Base-by-base conservation (phyloP, 208 protist genomes). In the Angomonas ambiguus region DNA sequence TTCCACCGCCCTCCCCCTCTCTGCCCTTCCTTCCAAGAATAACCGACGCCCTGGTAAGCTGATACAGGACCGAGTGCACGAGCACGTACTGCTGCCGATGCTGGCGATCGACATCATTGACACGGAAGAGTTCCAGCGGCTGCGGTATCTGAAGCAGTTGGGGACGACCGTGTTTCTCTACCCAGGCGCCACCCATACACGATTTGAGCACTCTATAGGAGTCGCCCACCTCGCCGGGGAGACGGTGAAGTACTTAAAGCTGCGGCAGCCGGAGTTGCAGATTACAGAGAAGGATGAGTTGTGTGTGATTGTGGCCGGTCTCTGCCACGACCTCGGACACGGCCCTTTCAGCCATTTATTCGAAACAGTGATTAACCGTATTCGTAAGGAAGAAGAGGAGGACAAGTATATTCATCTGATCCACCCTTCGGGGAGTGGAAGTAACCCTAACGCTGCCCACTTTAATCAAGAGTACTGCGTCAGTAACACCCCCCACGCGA, bases 131-230 rank as follows among this genome's bases (percentile, higher is more conserved):
- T 98, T 98, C 69, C 97, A 99, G 83, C 82, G 98, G 16, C 82
- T 99, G 32, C 85, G 96, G 13, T 85, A 89, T 32, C 77, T 99
- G 27, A 96, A 98, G 64, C 97, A 99, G 70, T 83, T 99, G 18
- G 97, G 97, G 30, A 85, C 80, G 1, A 91, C 83, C 18, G 93
- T 87, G 27, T 98, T 91, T 65, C 82, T 99, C 24, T 98, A 97
- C 72, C 96, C 97, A 1, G 92, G 93, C 25, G 96, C 95, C 0
- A 83, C 90, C 11, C 95, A 98, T 80, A 97, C 85, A 16, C 91
- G 97, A 61, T 99, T 99, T 58, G 97, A 98, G 70, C 97, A 99
- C 81, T 96, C 82, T 83, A 83, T 99, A 55, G 97, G 97, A 41
- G 95, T 98, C 1, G 79, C 83, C 1, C 92, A 98, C 74, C 91